Evolutionary conservation across 2,329 filamentous ascomycete species (phyloP).

Genomic region (Grosmannia penicillata): DNA sequence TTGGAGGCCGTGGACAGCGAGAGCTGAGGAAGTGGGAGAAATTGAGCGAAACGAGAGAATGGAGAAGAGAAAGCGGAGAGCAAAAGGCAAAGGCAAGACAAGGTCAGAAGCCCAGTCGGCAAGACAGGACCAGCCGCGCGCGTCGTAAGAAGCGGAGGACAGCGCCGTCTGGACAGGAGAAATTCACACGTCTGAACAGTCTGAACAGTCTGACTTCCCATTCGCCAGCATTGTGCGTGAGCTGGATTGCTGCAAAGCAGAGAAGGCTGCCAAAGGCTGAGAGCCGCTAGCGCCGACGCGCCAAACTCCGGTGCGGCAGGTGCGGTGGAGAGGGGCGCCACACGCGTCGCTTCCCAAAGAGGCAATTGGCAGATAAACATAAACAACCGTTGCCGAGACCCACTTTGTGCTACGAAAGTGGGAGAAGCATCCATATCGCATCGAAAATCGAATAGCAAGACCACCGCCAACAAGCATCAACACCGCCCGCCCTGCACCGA

Average conservation of each 20-base stretch:
- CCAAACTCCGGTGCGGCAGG: not conserved
- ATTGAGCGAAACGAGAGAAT: not conserved
- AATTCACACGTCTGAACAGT: no score
- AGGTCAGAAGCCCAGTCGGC: no score
- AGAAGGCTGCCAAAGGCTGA: constrained; percentile 1
- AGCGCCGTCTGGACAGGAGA: not conserved
- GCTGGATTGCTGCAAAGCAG: no score
- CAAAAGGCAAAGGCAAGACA: no score
- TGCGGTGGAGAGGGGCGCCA: not conserved
- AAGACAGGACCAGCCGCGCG: no score
- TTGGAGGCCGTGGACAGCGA: not conserved
- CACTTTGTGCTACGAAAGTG: not conserved
- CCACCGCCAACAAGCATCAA: not conserved
- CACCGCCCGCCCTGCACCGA: not conserved
- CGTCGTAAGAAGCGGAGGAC: not conserved
- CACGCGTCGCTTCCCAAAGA: constrained; percentile 5
- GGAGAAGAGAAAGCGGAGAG: not conserved
- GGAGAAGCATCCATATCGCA: not conserved
- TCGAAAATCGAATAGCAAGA: not conserved
- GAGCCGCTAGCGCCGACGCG: constrained; percentile 1
- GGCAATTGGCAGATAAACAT: constrained; percentile 17
- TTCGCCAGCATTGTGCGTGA: no score
- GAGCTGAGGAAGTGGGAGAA: not conserved
- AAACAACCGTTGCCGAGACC: constrained; percentile 16
- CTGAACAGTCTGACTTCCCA: no score